Conservation (phyloP, 2,329 filamentous ascomycete genomes). For the Colletotrichum godetiae region DNA sequence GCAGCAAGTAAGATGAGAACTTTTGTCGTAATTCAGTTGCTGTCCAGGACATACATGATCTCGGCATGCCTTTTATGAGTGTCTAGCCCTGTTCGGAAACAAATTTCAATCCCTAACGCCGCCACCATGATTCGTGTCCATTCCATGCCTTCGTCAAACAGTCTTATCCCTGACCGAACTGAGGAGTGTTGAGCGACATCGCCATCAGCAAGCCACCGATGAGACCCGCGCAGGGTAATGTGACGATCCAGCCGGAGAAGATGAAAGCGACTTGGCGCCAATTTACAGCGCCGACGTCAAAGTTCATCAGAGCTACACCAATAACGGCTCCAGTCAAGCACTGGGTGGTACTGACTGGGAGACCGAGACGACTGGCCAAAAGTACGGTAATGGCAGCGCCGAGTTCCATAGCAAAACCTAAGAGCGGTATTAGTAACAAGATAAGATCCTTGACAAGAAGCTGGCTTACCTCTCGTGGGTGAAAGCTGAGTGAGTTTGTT, state of each 20-base stretch:
- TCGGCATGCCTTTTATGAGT: neutral
- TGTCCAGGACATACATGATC: neutral
- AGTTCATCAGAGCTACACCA: slow-evolving; percentile 41
- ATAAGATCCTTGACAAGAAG: neutral
- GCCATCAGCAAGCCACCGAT: slow-evolving; percentile 39
- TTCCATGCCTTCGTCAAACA: neutral
- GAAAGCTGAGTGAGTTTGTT: slow-evolving; percentile 54
- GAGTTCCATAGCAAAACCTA: slow-evolving; percentile 46
- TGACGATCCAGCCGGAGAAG: slow-evolving; percentile 42
- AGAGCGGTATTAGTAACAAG: neutral
- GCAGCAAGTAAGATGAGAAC: neutral
- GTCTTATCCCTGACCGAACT: slow-evolving; percentile 29
- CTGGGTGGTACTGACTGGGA: slow-evolving; percentile 44
- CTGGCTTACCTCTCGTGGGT: slow-evolving; percentile 44
- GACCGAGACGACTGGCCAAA: slow-evolving; percentile 37
- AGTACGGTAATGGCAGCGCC: slow-evolving; percentile 50
- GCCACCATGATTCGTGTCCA: neutral
- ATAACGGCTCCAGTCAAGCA: slow-evolving; percentile 41
- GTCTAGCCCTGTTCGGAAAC: too few relatives aligned
- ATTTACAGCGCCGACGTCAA: slow-evolving; percentile 40
- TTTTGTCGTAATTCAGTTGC: neutral
- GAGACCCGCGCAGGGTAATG: slow-evolving; percentile 39
- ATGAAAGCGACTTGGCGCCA: slow-evolving; percentile 42
- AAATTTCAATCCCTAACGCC: slow-evolving; percentile 1
- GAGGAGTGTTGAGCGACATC: slow-evolving; percentile 41